These are phyloP conservation scores for Rhynchospora breviuscula DNA, from an alignment of 176 grass and related monocot genomes.

Conservation along the genomic window DNA sequence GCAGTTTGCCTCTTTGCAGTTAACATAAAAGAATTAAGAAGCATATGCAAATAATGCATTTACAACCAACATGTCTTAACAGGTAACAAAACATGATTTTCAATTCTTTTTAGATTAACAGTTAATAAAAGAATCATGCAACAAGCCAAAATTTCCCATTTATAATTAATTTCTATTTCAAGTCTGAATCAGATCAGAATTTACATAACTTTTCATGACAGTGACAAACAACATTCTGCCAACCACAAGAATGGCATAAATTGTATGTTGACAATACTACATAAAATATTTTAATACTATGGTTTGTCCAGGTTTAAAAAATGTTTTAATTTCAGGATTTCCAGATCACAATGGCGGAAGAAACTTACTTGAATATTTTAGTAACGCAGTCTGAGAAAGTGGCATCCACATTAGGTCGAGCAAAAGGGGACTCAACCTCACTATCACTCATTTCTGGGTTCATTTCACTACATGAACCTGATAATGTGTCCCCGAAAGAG, in stretches of 20 bases:
- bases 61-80: not conserved
- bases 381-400: slow-evolving; percentile 40
- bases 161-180: not conserved
- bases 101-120: not conserved
- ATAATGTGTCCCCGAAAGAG: slow-evolving; percentile 81
- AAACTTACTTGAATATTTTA: slow-evolving; percentile 69
- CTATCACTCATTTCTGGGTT: slow-evolving; percentile 63
- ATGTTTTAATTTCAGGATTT: not conserved
- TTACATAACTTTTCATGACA: not conserved
- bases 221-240: not conserved
- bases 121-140: not conserved
- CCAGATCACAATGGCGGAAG: not conserved
- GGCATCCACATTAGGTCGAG: slow-evolving; percentile 37
- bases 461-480: slow-evolving; percentile 56
- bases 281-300: not conserved
- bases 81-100: not conserved
- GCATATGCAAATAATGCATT: not conserved
- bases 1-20: not conserved
- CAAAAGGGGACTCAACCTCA: slow-evolving; percentile 82
- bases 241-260: not conserved
- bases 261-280: not conserved
- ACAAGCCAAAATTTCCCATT: not conserved
- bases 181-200: not conserved
- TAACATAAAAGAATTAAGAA: not conserved
- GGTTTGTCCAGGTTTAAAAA: not conserved